These are phyloP conservation scores for Monilinia fructicola DNA, from an alignment of 2,329 filamentous ascomycete species.

Conservation along the genomic window DNA sequence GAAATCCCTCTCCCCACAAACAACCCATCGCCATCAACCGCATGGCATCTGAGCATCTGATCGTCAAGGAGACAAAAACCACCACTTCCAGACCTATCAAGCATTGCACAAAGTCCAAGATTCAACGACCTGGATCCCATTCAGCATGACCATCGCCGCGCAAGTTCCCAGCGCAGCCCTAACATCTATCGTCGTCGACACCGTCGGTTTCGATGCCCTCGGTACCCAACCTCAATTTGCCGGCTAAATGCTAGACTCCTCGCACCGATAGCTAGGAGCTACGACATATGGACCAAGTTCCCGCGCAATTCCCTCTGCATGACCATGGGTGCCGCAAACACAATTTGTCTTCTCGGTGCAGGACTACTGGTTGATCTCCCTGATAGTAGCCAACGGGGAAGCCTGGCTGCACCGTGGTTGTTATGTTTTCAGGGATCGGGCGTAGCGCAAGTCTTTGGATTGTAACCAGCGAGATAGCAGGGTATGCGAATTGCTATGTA, in stretches of 20 bases:
- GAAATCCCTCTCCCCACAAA: no score
- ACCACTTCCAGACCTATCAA: no score
- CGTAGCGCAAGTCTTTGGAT: slow-evolving; percentile 56
- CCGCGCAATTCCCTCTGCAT: slow-evolving; percentile 51
- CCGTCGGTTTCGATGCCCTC: slow-evolving; percentile 45
- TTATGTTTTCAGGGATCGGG: slow-evolving; percentile 55
- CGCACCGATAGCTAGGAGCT: slow-evolving; percentile 51
- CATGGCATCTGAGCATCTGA: no score
- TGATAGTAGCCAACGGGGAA: slow-evolving; percentile 53
- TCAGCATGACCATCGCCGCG: no score
- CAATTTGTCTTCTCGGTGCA: slow-evolving; percentile 54
- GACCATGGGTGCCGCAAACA: slow-evolving; percentile 57
- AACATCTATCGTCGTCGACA: slow-evolving; percentile 42
- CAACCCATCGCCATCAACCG: no score
- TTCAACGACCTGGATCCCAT: no score
- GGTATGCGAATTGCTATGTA: slow-evolving; percentile 56
- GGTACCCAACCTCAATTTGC: slow-evolving; percentile 60
- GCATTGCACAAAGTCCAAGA: no score
- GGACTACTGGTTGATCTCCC: slow-evolving; percentile 52
- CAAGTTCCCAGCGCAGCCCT: slow-evolving; percentile 58
- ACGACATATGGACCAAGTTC: slow-evolving; percentile 52
- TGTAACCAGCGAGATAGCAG: slow-evolving; percentile 53
- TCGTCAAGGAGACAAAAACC: no score
- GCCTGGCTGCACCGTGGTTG: slow-evolving; percentile 57
- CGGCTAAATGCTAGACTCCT: slow-evolving; percentile 56